Evolutionary conservation across 2,329 filamentous ascomycete genomes (phyloP).

Genomic region (Sclerotinia sclerotiorum): DNA sequence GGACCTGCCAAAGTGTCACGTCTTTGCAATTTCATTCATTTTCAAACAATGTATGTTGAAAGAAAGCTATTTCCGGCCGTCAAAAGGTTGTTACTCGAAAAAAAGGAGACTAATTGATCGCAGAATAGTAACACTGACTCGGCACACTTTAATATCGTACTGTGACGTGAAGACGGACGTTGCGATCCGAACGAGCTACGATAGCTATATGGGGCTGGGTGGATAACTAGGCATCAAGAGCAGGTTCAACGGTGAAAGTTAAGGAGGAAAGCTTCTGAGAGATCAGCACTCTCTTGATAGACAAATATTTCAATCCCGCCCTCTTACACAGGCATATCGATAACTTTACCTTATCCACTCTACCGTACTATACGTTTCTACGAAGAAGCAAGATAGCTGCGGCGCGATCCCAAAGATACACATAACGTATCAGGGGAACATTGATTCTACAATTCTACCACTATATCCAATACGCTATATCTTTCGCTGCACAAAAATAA

Average conservation of each 20-base stretch:
- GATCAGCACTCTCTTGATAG: neutral
- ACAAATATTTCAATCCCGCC: neutral
- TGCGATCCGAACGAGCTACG: constrained; percentile 4
- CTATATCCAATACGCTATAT: constrained; percentile 1
- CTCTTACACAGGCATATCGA: neutral
- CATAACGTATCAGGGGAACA: neutral
- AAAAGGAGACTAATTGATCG: constrained; percentile 20
- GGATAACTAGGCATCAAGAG: neutral
- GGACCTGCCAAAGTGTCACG: constrained; percentile 39
- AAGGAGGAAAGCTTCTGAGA: constrained; percentile 6
- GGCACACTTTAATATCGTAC: neutral
- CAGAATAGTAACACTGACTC: constrained; percentile 15
- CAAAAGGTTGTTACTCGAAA: constrained; percentile 6
- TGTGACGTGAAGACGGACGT: neutral
- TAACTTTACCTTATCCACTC: neutral
- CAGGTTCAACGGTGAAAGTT: constrained; percentile 5
- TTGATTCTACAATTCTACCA: constrained; percentile 15
- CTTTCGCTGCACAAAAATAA: constrained; percentile 6
- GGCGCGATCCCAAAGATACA: neutral
- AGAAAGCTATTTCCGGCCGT: constrained; percentile 19
- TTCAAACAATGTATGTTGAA: constrained; percentile 35
- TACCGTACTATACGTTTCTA: neutral
- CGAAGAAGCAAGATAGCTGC: neutral
- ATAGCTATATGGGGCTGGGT: constrained; percentile 19
- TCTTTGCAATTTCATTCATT: constrained; percentile 39